Evolutionary conservation across 495 filamentous ascomycete genomes (phyloP), one percentile per base, ranked within the genome.

Genomic region (Tuber magnatum): DNA sequence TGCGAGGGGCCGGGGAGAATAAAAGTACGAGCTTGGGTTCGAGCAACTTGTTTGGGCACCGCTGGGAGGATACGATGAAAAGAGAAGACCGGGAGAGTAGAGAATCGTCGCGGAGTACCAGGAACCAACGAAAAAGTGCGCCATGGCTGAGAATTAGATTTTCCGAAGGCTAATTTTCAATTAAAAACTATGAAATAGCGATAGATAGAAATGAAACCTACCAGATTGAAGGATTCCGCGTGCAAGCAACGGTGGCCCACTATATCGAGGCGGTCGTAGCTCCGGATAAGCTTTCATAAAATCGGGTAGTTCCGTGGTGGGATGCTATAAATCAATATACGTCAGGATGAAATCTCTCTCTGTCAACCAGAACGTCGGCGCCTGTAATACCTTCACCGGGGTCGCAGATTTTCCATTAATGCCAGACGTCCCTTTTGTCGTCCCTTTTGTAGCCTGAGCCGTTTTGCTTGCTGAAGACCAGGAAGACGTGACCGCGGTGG

Each of bases 1-100:
- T 87, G 87, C 69, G 88, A 89, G 22, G 86, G 86, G 32, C 86
- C 86, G 32, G 88, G 89, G 73, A 90, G 84, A 35, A 88, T 85
- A 75, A 82, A 75, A 46, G 83, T 22, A 73, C 82, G 72, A 76
- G 82, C 48, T 75, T 82, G 75, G 73, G 73, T 61, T 72, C 78
- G 80, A n/a, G 71, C 65, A 4, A 65, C 70, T 39, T 48, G 35
- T 69, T 68, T 82, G 14, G 81, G 78, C 1, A 20, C 43, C 43
- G 74, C 69, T 35, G 80, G 74, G 71, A 69, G 73, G 74, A 85
- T 77, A 40, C 68, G 75, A 39, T 35, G 61, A 9, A 74, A 56
- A 42, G 77, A 39, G 38, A 75, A 75, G 42, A 68, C 41, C 46
- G 78, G 74, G 22, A 76, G 73, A 72, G 78, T 71, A 42, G 78